Evolutionary conservation across 2,329 filamentous ascomycete genomes (phyloP), one percentile per base, ranked within the genome.

Genomic region (Alternaria sp.): DNA sequence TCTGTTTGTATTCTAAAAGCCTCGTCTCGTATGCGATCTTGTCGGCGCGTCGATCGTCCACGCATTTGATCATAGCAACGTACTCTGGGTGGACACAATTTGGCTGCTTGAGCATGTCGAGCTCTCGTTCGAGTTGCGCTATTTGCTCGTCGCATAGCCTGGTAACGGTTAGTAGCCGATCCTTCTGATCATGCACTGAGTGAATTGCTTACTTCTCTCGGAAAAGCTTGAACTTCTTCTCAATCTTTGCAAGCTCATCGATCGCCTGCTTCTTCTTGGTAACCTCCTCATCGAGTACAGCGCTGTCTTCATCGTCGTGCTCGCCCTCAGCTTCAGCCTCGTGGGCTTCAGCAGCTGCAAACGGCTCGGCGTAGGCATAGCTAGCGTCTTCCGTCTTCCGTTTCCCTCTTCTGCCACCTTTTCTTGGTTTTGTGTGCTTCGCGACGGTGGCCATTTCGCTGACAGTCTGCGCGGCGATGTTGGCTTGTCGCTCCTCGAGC

Each of bases 61-160:
- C 87, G 76, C 91, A 94, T 77, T 93, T 89, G 78, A 96, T 90
- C 89, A 97, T 96, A 45, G 92, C 92, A 37, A 97, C 85, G 70
- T 94, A 95, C 78, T 97, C 95, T 37, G 93, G 92, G 77, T 99
- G 96, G n/a, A 89, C 91, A 56, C 87, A 87, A 54, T 86, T 84
- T 2, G 86, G 81, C 60, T 87, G 84, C 53, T 83, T 84, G 50
- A 91, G 82, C 79, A 89, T 84, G 49, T 87, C 84, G 53, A 91
- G 82, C 79, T 91, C 89, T 55, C 84, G 83, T 66, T 97, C 94
- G 59, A 97, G 85, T 73, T 92, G 90, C 55, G 92, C 90, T 21
- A 99, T 87, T 66, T 93, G 89, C 79, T 98, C 95, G 75, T 96
- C 93, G 79, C 94, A 96, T 45, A 97, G 87, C 69, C 94, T 96